Base-by-base conservation (phyloP, 2,329 filamentous ascomycete species). In the Colletotrichum agaves region DNA sequence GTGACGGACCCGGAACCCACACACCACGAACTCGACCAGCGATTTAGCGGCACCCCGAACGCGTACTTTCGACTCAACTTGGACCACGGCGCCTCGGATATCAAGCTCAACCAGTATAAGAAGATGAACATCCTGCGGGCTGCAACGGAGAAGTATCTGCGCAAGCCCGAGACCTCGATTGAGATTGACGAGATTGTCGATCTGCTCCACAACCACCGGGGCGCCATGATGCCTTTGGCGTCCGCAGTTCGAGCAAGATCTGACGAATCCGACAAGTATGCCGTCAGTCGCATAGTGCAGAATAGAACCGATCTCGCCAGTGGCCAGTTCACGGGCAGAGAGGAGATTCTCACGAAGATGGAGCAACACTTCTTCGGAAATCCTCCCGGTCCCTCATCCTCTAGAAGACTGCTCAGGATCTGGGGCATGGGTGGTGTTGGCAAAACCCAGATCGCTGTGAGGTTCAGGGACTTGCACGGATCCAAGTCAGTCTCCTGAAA, bases 51-150 rank as follows among this genome's bases (percentile, higher is more conserved):
- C 2, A 73, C 69, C 15, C 39, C 69, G 0, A 63, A 72, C 2
- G 61, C 74, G 0, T 78, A 77, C 57, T 77, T 74, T 35, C 75
- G 77, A 1, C 73, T 78, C 49, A 74, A 74, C 12, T 68, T 78
- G 2, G 72, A 73, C 1, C 44, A 62, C 0, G 74, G 69, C 3
- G 74, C 73, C 5, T 66, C 71, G n/a, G 39, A 66, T 4, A 71
- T 78, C 31, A 37, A 39, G 1, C 57, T 78, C 13, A 50, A 70
- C 3, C 57, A 76, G 6, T 78, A 76, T 33, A 53, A 71, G 41
- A 75, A 74, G 50, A 74, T 77, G 13, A 55, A 56, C 0, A 13
- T 69, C 7, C 49, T 78, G 3, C 73, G 74, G 15, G 31, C 43
- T 5, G 65, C 70, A 7, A 77, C 76, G 2, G 19, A 63, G 4